A percentile compares a stretch with the other conserved stretches of the same genome.
These are phyloP conservation scores for Dipteronia dyeriana DNA, from an alignment of 345 rosid genomes.

Conservation along the genomic window DNA sequence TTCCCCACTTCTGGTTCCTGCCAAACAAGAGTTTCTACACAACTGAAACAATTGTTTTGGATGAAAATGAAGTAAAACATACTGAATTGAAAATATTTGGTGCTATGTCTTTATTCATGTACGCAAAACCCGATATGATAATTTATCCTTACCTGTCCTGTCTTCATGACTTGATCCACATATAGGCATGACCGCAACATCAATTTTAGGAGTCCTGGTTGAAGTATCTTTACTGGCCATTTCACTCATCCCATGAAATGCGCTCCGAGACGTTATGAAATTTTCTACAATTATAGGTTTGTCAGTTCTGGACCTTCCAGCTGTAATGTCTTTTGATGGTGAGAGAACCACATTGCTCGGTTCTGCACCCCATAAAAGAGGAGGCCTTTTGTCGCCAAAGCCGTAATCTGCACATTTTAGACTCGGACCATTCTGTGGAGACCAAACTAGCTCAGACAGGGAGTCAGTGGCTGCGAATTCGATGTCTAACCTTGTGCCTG, in stretches of 20 bases:
- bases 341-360: slow-evolving; percentile 32
- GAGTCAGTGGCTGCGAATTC: slow-evolving; percentile 56
- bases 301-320: slow-evolving; percentile 25
- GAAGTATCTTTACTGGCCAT: slow-evolving; percentile 25
- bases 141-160: slow-evolving; percentile 31
- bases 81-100: not conserved
- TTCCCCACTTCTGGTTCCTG: slow-evolving; percentile 37
- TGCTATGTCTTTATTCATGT: not conserved
- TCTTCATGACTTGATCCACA: slow-evolving; percentile 29
- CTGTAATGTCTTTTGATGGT: slow-evolving; percentile 9
- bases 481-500: slow-evolving; percentile 52
- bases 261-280: slow-evolving; percentile 4
- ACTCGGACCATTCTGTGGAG: slow-evolving; percentile 74
- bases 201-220: slow-evolving; percentile 23
- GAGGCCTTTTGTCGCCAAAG: slow-evolving; percentile 41
- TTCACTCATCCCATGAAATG: slow-evolving; percentile 20
- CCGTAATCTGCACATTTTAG: slow-evolving; percentile 74
- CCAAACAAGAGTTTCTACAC: slow-evolving; percentile 19
- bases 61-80: not conserved
- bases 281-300: slow-evolving; percentile 26
- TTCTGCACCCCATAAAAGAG: slow-evolving; percentile 46
- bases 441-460: slow-evolving; percentile 90
- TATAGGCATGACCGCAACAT: slow-evolving; percentile 26
- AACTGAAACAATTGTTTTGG: not conserved
- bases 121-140: not conserved